Evolutionary conservation across 2,329 filamentous ascomycete species (phyloP), one percentile per base, ranked within the genome.

Genomic region (Nemania sp.): DNA sequence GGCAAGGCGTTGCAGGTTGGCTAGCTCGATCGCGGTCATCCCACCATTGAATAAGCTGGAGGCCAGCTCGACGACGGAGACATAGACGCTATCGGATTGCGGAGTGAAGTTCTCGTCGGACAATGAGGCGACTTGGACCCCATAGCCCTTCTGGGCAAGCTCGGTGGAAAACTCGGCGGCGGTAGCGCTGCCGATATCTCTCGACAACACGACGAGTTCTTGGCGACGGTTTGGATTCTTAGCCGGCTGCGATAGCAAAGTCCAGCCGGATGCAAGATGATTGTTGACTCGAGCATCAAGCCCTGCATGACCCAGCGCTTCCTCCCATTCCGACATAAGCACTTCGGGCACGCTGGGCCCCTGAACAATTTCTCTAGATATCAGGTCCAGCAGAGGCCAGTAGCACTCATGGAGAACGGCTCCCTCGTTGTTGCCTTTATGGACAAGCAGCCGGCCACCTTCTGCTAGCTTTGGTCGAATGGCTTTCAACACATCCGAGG

Each of bases 31-130:
- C 15, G 50, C 54, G 28, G 42, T 57, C 22, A 57, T 15, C 15
- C 54, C 47, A 14, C 54, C 54, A 22, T 57, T 57, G 40, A 57
- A 57, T 19, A 57, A 33, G 39, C 50, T 54, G 14, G 50, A 46
- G 6, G 50, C 50, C 9, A 57, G 23, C 36, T 57, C 54, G 20
- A 57, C 54, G 40, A 57, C 47, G 20, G 54, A 57, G 34, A 57
- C 46, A 8, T 57, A 57, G 23, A 57, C 50, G 11, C 41, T 46
- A 39, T 54, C 41, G 6, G 53, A 23, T 15, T 52, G 36, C 20
- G 53, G 53, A 4, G 41, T 39, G 30, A 56, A 56, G 19, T 47
- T 19, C 48, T 52, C 15, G 48, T 56, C 47, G 7, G 53, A 56
- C 28, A 56, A 14, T 9, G 53, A 56, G 19, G 53, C 53, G 12